Base-by-base conservation (phyloP, 2,329 filamentous ascomycete species). In the Aspergillus novoparasiticus region DNA sequence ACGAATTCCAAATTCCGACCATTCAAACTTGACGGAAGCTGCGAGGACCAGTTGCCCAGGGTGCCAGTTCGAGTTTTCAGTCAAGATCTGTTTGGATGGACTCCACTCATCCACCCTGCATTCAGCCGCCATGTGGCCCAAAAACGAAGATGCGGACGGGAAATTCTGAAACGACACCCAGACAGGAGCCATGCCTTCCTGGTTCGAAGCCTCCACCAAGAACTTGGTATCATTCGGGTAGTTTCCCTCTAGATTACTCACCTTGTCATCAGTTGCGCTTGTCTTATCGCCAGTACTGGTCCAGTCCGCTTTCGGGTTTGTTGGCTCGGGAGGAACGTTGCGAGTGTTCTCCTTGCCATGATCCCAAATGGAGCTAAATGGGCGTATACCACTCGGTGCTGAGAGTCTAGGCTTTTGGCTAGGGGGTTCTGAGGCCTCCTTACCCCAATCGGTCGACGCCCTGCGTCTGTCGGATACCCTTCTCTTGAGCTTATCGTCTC, bases 21-120 rank as follows among this genome's bases (percentile, higher is more conserved):
- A 73, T 16, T 65, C 60, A 11, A 71, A 64, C 26, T 54, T 66
- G 6, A 73, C 62, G 1, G 71, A 72, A 3, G 66, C 67, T 19
- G 66, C 70, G 6, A 64, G 59, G 4, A 69, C 53, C 1, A 26
- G 23, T 36, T 53, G 64, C 21, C 50, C 28, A 9, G 56, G 30
- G 23, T 57, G 30, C n/a, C 45, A 26, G 28, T 62, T 32, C 19
- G 51, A 34, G 12, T 50, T 60, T 56, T 62, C 66, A 14, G 46
- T 41, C 41, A 56, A 46, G 10, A 67, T 36, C 41, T 70, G 69
- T 11, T 56, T 48, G 19, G 58, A 43, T 1, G 62, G 62, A 26
- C 54, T 58, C 62, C 65, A 68, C 30, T 61, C 59, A 10, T 41
- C 16, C 3, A 68, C 32, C 1, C 57, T 60, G 21, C 66, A 67